Conservation (phyloP, 148 eudicot genomes). For the Rhododendron ovatum region DNA sequence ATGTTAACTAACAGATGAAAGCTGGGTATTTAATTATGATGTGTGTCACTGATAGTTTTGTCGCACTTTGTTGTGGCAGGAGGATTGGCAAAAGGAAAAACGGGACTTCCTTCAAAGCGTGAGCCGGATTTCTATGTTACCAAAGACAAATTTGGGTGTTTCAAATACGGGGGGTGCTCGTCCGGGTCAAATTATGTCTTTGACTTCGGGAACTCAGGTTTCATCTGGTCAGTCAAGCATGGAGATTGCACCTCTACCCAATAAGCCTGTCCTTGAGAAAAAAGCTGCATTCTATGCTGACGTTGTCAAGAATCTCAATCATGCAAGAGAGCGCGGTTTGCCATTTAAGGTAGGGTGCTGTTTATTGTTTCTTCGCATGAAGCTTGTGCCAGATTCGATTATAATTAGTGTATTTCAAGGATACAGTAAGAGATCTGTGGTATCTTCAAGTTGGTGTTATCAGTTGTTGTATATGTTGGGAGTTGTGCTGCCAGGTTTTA, state of each 20-base stretch:
- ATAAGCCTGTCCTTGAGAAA: conserved; percentile 66
- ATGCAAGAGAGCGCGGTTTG: conserved; percentile 68
- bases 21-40: conserved; percentile 1
- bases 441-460: not conserved
- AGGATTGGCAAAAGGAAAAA: conserved; percentile 94
- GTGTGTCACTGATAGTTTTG: conserved; percentile 8
- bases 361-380: not conserved
- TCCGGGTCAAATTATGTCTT: conserved; percentile 54
- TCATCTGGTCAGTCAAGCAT: conserved; percentile 54
- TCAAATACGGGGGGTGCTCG: conserved; percentile 39
- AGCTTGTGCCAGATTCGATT: not conserved
- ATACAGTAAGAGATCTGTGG: not conserved
- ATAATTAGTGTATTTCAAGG: not conserved
- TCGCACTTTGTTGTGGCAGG: conserved; percentile 35
- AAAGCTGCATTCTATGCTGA: conserved; percentile 78
- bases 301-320: conserved; percentile 66
- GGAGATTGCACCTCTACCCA: conserved; percentile 55
- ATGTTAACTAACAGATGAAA: not conserved
- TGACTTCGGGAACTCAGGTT: conserved; percentile 49
- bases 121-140: conserved; percentile 74
- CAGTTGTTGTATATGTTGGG: conserved; percentile 3
- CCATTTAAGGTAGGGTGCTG: conserved; percentile 61
- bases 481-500: not conserved
- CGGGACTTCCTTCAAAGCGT: conserved; percentile 86
- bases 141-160: conserved; percentile 61